Base-by-base conservation (phyloP, 352 stramenopile species). In the Albugo candida region DNA sequence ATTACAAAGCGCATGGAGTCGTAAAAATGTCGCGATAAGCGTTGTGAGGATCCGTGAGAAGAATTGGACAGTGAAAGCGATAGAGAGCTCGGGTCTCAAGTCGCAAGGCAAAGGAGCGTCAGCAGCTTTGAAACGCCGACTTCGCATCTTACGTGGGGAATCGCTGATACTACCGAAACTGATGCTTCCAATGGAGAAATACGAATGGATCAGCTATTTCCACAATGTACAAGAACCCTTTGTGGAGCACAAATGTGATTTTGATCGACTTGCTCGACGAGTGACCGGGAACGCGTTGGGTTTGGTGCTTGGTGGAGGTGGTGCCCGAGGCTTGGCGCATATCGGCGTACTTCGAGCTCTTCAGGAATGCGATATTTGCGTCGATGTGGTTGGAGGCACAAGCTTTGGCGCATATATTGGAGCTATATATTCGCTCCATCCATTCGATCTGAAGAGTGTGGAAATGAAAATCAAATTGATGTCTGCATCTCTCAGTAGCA, bases 321-420 rank as follows among this genome's bases (percentile, higher is more conserved):
- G 91, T 45, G 89, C 88, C 14, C 59, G 92, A 52, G 93, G 92
- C 12, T 63, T 97, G 3, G 86, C 88, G 5, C 93, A 98, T 65
- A 76, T 98, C 45, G 87, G 92, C 11, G 83, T 98, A 0, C 64
- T 97, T 11, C 72, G 70, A 27, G 89, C 86, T 2, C 63, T 98
- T 20, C 71, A 96, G 41, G 88, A 97, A 50, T 87, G 76, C 21
- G 85, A 84, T 0, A 74, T 96, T 13, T 82, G 93, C 20, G 71
- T 97, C 0, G 93, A 98, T 56, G 75, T 97, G 5, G 79, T 97
- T 43, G 93, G 82, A 17, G 93, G 93, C 8, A 97, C 88, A 5
- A 92, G 79, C 34, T 88, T 88, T 45, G 81, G 81, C 34, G 78
- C 81, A 0, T 89, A 88, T 31, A 85, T 93, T 46, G 81, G 74